These are phyloP conservation scores for Coffea eugenioides DNA, from an alignment of 257 asterid species.

Conservation along the genomic window DNA sequence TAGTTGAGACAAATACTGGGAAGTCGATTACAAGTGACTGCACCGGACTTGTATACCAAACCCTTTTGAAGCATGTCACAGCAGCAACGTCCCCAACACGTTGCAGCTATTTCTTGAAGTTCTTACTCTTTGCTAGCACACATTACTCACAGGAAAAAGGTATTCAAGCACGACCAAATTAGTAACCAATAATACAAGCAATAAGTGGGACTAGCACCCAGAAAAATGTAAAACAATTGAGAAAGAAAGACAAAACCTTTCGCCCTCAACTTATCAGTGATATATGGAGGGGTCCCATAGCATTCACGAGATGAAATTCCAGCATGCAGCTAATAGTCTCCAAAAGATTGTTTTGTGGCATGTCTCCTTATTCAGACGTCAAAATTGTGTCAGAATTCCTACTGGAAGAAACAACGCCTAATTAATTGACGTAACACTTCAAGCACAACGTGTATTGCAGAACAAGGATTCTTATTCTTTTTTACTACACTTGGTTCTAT, in stretches of 20 bases:
- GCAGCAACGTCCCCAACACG: too few relatives aligned
- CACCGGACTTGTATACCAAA: too few relatives aligned
- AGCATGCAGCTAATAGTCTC: not conserved
- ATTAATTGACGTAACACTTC: not conserved
- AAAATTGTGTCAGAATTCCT: constrained; percentile 1
- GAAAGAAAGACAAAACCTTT: constrained; percentile 2
- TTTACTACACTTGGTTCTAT: not conserved
- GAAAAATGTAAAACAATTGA: not conserved
- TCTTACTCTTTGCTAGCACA: not conserved
- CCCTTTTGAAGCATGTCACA: too few relatives aligned
- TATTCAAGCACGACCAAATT: not conserved
- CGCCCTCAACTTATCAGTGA: not conserved
- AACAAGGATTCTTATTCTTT: not conserved
- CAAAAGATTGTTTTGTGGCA: not conserved
- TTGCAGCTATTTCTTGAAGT: too few relatives aligned
- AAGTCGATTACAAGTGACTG: too few relatives aligned
- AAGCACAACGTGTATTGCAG: not conserved
- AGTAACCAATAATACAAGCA: not conserved
- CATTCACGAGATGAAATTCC: constrained; percentile 4
- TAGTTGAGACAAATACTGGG: too few relatives aligned
- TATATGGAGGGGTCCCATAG: not conserved
- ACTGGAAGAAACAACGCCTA: not conserved
- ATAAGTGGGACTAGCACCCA: not conserved
- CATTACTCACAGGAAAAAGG: not conserved
- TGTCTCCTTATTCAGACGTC: not conserved